phyloP scores from a whole-genome alignment of 2,329 filamentous ascomycete species.

The Ceratocystis eucalypticola region DNA sequence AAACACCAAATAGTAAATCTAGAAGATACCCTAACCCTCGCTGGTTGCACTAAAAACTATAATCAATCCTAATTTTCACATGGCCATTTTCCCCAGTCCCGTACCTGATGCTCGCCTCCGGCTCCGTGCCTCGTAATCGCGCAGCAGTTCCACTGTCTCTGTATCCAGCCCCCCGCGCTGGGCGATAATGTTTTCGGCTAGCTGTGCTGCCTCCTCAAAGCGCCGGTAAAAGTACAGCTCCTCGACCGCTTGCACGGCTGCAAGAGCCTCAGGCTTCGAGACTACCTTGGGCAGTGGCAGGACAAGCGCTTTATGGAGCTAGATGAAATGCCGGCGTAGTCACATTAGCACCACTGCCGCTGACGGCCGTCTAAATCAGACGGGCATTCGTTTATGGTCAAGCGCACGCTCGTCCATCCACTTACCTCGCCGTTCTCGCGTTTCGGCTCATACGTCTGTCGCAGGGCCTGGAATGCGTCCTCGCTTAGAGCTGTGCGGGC shows the following conservation, averaged over 20 bases:
- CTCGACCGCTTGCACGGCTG: constrained; percentile 42
- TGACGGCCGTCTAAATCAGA: too few species aligned
- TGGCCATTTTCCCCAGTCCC: background rate
- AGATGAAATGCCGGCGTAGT: too few species aligned
- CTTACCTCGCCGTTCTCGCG: constrained; percentile 43
- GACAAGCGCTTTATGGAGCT: constrained; percentile 14
- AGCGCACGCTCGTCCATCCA: background rate
- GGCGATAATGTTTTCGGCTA: constrained; percentile 28
- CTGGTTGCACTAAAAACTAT: background rate
- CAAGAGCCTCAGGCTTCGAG: constrained; percentile 36
- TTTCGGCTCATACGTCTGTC: constrained; percentile 33
- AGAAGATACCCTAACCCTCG: constrained; percentile 3
- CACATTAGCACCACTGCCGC: too few species aligned
- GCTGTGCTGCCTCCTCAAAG: constrained; percentile 33
- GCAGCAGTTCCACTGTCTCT: constrained; percentile 31
- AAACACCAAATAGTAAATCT: background rate
- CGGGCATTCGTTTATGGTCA: background rate
- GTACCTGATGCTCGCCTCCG: background rate
- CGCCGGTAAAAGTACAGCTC: constrained; percentile 43
- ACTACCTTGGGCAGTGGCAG: constrained; percentile 30
- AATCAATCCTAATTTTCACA: background rate
- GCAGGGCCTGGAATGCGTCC: constrained; percentile 35
- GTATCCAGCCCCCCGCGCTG: constrained; percentile 29
- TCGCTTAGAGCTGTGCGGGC: constrained; percentile 35
- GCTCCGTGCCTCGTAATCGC: constrained; percentile 27